phyloP scores from a whole-genome alignment of 2,329 filamentous ascomycete species.

The Waltergamsia citrina region DNA sequence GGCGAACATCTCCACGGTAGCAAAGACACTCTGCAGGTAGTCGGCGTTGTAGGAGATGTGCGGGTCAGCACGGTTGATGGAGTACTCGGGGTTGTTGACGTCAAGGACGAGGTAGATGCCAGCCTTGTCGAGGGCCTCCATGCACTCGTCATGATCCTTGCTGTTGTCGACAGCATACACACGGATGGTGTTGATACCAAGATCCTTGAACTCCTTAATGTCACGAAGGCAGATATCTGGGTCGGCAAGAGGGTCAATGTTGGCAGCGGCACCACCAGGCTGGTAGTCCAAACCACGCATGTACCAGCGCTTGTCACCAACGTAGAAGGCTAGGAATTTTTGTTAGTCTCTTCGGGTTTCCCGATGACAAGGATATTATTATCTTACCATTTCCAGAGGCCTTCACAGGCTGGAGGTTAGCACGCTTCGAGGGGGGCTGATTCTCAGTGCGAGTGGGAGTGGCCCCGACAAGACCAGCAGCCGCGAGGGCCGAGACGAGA shows the following conservation, averaged over 20 bases:
- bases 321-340: slow-evolving; percentile 39
- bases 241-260: slow-evolving; percentile 69
- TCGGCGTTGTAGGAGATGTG: slow-evolving; percentile 75
- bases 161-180: slow-evolving; percentile 92
- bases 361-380: not conserved
- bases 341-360: slow-evolving; percentile 8
- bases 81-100: slow-evolving; percentile 84
- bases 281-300: slow-evolving; percentile 54
- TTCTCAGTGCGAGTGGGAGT: slow-evolving; percentile 39
- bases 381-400: slow-evolving; percentile 48
- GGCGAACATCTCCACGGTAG: slow-evolving; percentile 76
- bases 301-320: slow-evolving; percentile 44
- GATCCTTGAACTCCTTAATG: slow-evolving; percentile 69
- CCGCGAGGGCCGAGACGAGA: slow-evolving; percentile 38
- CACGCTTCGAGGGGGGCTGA: slow-evolving; percentile 39
- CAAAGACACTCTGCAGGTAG: slow-evolving; percentile 78
- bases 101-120: slow-evolving; percentile 90
- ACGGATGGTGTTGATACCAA: slow-evolving; percentile 85
- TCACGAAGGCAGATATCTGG: slow-evolving; percentile 63
- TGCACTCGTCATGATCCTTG: slow-evolving; percentile 72
- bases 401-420: slow-evolving; percentile 37
- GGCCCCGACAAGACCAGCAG: slow-evolving; percentile 32
- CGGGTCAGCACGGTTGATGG: slow-evolving; percentile 71
- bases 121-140: slow-evolving; percentile 68
- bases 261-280: slow-evolving; percentile 46